Conservation (phyloP, 108 stramenopile genomes). For the Seminavis robusta region DNA sequence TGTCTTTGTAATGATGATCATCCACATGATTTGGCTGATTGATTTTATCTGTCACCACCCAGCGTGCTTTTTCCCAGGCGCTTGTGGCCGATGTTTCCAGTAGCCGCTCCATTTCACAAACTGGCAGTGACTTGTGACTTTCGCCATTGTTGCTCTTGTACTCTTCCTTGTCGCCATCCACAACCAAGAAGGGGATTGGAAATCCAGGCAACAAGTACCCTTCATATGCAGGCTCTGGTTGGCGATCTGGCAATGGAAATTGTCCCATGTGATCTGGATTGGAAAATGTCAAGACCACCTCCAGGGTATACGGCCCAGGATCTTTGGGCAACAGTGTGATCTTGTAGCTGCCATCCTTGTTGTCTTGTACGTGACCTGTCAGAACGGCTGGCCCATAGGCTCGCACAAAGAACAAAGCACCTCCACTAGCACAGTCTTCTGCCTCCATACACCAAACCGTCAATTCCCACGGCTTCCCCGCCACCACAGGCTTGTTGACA, state of each 20-base stretch:
- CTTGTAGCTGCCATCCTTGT: conserved; percentile 24
- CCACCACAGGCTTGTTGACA: conserved; percentile 3
- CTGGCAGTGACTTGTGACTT: conserved; percentile 13
- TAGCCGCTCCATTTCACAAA: conserved; percentile 26
- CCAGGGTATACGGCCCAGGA: conserved; percentile 63
- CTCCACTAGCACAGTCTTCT: conserved; percentile 20
- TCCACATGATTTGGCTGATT: conserved; percentile 23
- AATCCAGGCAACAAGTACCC: conserved; percentile 71
- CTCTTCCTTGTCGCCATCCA: not conserved
- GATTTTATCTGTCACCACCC: conserved; percentile 43
- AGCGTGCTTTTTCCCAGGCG: conserved; percentile 17
- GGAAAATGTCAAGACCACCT: conserved; percentile 73
- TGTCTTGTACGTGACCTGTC: conserved; percentile 35
- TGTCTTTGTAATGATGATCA: not conserved
- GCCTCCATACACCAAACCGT: conserved; percentile 30
- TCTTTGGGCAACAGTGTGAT: conserved; percentile 40
- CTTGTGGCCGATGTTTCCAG: conserved; percentile 16
- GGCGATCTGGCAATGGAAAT: conserved; percentile 38
- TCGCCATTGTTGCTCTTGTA: not conserved
- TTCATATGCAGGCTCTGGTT: conserved; percentile 57
- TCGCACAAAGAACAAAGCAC: conserved; percentile 57
- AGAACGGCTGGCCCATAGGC: conserved; percentile 75
- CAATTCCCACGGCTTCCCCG: conserved; percentile 8
- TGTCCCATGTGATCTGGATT: conserved; percentile 35
- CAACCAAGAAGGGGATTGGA: conserved; percentile 36